Evolutionary conservation across 1,284 basidiomycete genomes (phyloP), one percentile per base, ranked within the genome.

Genomic region (Cryptococcus depauperatus): DNA sequence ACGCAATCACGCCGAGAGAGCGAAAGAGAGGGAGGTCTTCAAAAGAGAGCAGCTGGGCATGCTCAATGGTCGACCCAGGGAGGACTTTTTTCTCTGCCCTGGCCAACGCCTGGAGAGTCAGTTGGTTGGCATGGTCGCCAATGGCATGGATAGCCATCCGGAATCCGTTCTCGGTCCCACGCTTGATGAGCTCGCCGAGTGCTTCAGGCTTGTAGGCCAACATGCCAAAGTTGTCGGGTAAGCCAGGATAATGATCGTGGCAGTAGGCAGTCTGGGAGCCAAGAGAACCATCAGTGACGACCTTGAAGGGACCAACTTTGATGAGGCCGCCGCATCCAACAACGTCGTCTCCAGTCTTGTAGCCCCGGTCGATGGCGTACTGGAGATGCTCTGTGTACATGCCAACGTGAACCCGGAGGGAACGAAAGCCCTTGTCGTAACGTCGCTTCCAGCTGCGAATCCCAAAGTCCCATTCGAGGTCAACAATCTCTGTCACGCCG

Each of bases 121-220:
- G 47, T 16, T 47, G 39, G 39, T 62, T 62, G 4, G 64, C 64
- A 14, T 57, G 54, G 52, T 69, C 65, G 4, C 66, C 66, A 30
- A 69, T 62, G 2, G 64, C 64, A 46, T 66, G 66, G 9, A 69
- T 59, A 1, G 66, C 66, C 14, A 69, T 50, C n/a, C 44, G 48
- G 26, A 66, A 52, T 1, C 55, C 56, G 22, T 59, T 37, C 3
- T 40, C 30, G 0, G 52, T 55, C 2, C 55, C 66, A 13, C 47
- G 48, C 35, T 50, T 40, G 18, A 58, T 49, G 44, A 62, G 54
- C 4, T 41, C 43, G 5, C 48, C 43, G 1, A 67, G 51, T 7
- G 55, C 54, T n/a, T 50, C 42, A 2, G 44, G 48, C n/a, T 41
- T 27, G 41, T 55, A 53, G 6, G 48, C 47, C 22, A 57, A 48